Conservation (phyloP, 768 basidiomycete genomes). For the Naganishia onofrii region DNA sequence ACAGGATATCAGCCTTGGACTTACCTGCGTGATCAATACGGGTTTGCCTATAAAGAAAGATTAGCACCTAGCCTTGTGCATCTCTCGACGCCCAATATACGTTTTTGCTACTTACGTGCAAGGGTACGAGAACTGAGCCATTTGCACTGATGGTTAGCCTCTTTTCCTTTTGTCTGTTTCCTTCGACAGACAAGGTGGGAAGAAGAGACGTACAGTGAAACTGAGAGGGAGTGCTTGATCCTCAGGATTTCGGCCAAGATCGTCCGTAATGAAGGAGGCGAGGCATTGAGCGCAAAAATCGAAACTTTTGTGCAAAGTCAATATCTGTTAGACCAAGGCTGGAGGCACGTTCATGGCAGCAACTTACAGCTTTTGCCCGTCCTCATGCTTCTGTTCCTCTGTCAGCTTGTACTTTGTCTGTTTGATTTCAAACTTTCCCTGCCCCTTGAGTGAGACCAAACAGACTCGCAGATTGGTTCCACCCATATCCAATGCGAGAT, state of each 20-base stretch:
- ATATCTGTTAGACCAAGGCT: neutral
- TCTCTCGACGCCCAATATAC: too few species aligned
- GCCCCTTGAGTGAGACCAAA: constrained; percentile 84
- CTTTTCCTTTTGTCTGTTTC: neutral
- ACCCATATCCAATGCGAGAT: constrained; percentile 68
- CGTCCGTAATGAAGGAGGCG: constrained; percentile 78
- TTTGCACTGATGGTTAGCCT: neutral
- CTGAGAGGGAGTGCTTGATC: constrained; percentile 71
- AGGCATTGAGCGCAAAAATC: constrained; percentile 97
- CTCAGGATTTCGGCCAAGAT: constrained; percentile 54
- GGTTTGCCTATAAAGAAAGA: constrained; percentile 66
- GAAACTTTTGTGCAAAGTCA: constrained; percentile 52
- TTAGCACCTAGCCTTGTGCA: too few species aligned
- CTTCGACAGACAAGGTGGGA: constrained; percentile 7
- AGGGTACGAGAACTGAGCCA: constrained; percentile 79
- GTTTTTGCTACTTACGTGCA: constrained; percentile 70
- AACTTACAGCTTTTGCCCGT: constrained; percentile 75
- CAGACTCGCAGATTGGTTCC: constrained; percentile 99
- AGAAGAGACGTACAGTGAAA: constrained; percentile 73
- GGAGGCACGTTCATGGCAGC: neutral
- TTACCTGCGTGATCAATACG: constrained; percentile 79
- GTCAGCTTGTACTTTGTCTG: constrained; percentile 95
- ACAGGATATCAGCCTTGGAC: constrained; percentile 22
- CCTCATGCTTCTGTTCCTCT: constrained; percentile 96
- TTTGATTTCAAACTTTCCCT: constrained; percentile 94